Evolutionary conservation across 106 monocot genomes (phyloP).

Genomic region (Xerophyta viscosa): DNA sequence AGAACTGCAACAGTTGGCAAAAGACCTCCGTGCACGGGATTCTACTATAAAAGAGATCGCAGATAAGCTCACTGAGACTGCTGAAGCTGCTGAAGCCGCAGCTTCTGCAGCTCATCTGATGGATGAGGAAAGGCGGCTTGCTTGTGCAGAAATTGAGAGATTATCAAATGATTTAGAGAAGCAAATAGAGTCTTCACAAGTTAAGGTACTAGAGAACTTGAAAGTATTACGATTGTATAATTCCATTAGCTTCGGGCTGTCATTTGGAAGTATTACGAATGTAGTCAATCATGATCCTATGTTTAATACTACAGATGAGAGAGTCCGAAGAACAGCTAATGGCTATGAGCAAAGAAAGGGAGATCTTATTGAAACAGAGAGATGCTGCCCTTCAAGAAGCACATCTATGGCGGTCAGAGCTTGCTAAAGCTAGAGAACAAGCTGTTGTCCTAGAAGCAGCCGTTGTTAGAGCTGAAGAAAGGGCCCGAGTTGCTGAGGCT

Average conservation of each 20-base stretch:
- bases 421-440: constrained; percentile 87
- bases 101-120: constrained; percentile 82
- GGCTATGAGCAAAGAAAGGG: constrained; percentile 47
- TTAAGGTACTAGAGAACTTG: constrained; percentile 36
- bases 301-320: constrained; percentile 39
- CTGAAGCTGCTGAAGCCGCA: constrained; percentile 89
- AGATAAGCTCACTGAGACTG: constrained; percentile 83
- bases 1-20: constrained; percentile 70
- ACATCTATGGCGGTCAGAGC: constrained; percentile 83
- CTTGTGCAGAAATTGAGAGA: constrained; percentile 56
- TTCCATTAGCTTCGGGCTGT: neutral
- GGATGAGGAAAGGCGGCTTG: constrained; percentile 80
- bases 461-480: constrained; percentile 85
- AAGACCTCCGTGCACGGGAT: constrained; percentile 72
- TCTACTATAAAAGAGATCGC: constrained; percentile 76
- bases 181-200: constrained; percentile 24
- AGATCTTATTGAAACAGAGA: constrained; percentile 58
- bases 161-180: constrained; percentile 54
- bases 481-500: constrained; percentile 63
- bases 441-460: constrained; percentile 88
- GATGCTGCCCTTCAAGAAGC: constrained; percentile 84
- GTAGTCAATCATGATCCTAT: neutral
- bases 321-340: constrained; percentile 60
- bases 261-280: neutral
- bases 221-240: too few species aligned